Conservation (phyloP, 495 filamentous ascomycete genomes). For the Xylaria sp. region DNA sequence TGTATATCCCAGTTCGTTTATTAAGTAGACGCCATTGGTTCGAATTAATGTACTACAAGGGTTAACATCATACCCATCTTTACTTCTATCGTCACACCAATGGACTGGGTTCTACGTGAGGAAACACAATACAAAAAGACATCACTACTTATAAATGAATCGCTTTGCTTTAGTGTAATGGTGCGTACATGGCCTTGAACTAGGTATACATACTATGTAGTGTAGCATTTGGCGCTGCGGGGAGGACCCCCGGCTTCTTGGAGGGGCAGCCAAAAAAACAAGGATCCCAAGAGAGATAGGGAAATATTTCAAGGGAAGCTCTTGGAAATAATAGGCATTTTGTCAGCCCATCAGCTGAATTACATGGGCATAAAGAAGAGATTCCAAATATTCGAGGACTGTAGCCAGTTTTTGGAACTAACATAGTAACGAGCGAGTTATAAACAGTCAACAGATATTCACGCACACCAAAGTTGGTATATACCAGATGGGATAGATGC, state of each 20-base stretch:
- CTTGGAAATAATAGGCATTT: background rate
- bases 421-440: background rate
- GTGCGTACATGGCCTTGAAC: too few species aligned
- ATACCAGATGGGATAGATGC: background rate
- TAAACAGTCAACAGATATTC: background rate
- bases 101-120: too few species aligned
- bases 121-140: background rate
- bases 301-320: background rate
- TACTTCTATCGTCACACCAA: background rate
- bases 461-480: background rate
- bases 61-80: background rate
- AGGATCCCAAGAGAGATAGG: background rate
- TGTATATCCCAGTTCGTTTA: background rate
- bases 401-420: background rate
- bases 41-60: background rate
- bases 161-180: background rate
- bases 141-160: too few species aligned
- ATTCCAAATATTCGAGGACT: slow-evolving; percentile 1
- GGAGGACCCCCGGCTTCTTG: background rate
- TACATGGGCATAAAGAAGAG: background rate
- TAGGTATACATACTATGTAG: too few species aligned
- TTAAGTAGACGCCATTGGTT: background rate
- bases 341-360: background rate
- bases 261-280: slow-evolving; percentile 1
- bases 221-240: background rate